A percentile compares a stretch with the other conserved stretches of the same genome.
phyloP scores from a whole-genome alignment of 2,329 filamentous ascomycete species.

The Colletotrichum australisinense region DNA sequence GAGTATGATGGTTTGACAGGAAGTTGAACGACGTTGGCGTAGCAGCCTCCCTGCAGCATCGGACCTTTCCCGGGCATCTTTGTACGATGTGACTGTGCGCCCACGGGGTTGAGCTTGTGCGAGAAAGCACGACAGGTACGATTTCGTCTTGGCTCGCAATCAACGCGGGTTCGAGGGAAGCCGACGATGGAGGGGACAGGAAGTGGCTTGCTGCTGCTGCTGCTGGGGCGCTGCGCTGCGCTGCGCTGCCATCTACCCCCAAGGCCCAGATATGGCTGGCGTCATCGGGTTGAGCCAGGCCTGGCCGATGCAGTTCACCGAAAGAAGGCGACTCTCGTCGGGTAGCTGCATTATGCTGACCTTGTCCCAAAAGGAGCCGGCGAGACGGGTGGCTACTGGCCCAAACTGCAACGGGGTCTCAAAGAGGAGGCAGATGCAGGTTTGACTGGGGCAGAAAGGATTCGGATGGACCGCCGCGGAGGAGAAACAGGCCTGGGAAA shows the following conservation, averaged over 20 bases:
- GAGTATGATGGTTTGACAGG: slow-evolving; percentile 1
- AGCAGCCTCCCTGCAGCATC: slow-evolving; percentile 32
- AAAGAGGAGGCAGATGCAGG: slow-evolving; percentile 23
- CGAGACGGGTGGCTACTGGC: slow-evolving; percentile 24
- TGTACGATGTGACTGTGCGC: slow-evolving; percentile 28
- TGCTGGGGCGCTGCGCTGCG: too few relatives aligned
- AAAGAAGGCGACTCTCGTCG: slow-evolving; percentile 26
- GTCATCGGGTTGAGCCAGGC: background rate
- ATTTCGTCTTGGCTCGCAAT: slow-evolving; percentile 24
- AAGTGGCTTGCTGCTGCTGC: background rate
- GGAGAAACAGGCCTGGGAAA: background rate
- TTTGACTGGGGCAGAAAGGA: slow-evolving; percentile 8
- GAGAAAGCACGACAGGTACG: slow-evolving; percentile 22
- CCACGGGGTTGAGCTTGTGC: slow-evolving; percentile 17
- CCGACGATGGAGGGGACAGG: background rate
- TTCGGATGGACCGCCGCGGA: background rate
- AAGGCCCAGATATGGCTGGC: background rate
- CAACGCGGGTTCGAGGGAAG: background rate
- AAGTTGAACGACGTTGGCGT: slow-evolving; percentile 23
- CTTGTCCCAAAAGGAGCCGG: slow-evolving; percentile 14
- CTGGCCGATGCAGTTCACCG: slow-evolving; percentile 3
- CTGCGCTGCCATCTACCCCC: background rate
- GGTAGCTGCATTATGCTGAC: slow-evolving; percentile 19
- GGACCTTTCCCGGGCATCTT: slow-evolving; percentile 35
- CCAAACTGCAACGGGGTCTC: slow-evolving; percentile 25